These are phyloP conservation scores for Monosporascus sp. DNA, from an alignment of 2,329 filamentous ascomycete genomes.

Conservation along the genomic window DNA sequence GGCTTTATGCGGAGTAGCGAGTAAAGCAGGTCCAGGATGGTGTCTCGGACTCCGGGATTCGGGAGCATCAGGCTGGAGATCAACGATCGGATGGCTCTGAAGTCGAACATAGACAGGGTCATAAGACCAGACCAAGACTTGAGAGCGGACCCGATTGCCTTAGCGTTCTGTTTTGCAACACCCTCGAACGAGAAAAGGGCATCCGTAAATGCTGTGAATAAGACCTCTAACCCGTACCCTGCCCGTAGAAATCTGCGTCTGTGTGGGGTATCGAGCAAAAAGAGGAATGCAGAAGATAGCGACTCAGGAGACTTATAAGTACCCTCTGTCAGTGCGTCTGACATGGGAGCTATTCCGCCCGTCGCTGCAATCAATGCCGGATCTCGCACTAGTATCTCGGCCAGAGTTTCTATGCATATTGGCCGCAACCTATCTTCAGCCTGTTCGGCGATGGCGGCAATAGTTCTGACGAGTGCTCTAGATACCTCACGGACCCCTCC, in stretches of 20 bases:
- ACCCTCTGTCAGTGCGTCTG: slow-evolving; percentile 87
- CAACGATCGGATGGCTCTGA: slow-evolving; percentile 77
- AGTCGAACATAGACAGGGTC: slow-evolving; percentile 81
- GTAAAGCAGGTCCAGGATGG: slow-evolving; percentile 84
- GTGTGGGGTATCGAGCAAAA: slow-evolving; percentile 78
- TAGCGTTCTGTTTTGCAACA: slow-evolving; percentile 76
- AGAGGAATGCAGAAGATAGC: slow-evolving; percentile 79
- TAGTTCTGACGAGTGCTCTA: slow-evolving; percentile 76
- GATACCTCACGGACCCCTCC: slow-evolving; percentile 86
- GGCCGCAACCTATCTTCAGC: slow-evolving; percentile 78
- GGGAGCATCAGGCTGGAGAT: slow-evolving; percentile 58
- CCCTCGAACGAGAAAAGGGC: slow-evolving; percentile 56
- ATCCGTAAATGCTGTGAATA: slow-evolving; percentile 92
- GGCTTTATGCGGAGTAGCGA: slow-evolving; percentile 79
- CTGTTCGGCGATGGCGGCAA: slow-evolving; percentile 86
- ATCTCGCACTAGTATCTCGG: slow-evolving; percentile 84
- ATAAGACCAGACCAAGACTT: slow-evolving; percentile 93
- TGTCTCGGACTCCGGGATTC: slow-evolving; percentile 56
- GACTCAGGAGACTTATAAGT: slow-evolving; percentile 91
- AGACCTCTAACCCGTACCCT: slow-evolving; percentile 81
- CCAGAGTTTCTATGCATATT: slow-evolving; percentile 88
- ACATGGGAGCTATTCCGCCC: slow-evolving; percentile 78
- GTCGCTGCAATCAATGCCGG: slow-evolving; percentile 75
- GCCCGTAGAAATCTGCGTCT: slow-evolving; percentile 77
- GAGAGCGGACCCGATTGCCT: slow-evolving; percentile 84